These are phyloP conservation scores for Calonectria ilicicola DNA, from an alignment of 2,329 filamentous ascomycete species.

Conservation along the genomic window DNA sequence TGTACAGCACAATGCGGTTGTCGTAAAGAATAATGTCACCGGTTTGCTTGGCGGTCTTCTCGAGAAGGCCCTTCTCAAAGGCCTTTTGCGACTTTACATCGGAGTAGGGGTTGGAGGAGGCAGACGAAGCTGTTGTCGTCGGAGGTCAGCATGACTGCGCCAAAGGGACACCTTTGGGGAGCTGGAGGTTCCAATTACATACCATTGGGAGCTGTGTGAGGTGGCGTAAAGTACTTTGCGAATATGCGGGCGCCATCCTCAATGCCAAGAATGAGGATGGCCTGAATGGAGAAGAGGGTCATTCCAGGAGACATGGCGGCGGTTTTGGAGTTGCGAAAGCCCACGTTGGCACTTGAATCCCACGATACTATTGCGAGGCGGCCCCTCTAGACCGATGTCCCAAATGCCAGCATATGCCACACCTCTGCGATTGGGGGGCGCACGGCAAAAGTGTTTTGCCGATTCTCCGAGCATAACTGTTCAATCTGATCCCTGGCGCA, in stretches of 20 bases:
- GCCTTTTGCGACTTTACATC: slow-evolving; percentile 93
- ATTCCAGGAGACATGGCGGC: slow-evolving; percentile 77
- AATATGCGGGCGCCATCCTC: slow-evolving; percentile 94
- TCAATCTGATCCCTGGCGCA: slow-evolving; percentile 6
- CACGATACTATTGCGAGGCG: slow-evolving; percentile 28
- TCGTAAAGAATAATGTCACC: slow-evolving; percentile 98
- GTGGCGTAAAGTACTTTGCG: slow-evolving; percentile 88
- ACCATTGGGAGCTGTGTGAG: slow-evolving; percentile 59
- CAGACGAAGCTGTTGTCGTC: slow-evolving; percentile 53
- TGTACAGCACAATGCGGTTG: slow-evolving; percentile 96
- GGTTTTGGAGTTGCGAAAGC: slow-evolving; percentile 22
- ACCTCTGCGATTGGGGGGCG: slow-evolving; percentile 31
- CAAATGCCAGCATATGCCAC: slow-evolving; percentile 43
- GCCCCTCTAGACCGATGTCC: slow-evolving; percentile 49
- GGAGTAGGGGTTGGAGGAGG: slow-evolving; percentile 80
- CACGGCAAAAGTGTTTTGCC: slow-evolving; percentile 48
- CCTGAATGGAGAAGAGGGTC: slow-evolving; percentile 81
- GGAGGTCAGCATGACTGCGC: slow-evolving; percentile 43
- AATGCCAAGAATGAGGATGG: slow-evolving; percentile 81
- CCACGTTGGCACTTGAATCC: slow-evolving; percentile 31
- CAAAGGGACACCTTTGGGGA: slow-evolving; percentile 27
- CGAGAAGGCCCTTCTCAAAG: slow-evolving; percentile 94
- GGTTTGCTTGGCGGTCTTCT: slow-evolving; percentile 96
- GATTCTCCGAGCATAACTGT: slow-evolving; percentile 20
- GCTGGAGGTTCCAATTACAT: slow-evolving; percentile 39